Base-by-base conservation (phyloP, 305 asterid genomes). In the Fraxinus platypoda region DNA sequence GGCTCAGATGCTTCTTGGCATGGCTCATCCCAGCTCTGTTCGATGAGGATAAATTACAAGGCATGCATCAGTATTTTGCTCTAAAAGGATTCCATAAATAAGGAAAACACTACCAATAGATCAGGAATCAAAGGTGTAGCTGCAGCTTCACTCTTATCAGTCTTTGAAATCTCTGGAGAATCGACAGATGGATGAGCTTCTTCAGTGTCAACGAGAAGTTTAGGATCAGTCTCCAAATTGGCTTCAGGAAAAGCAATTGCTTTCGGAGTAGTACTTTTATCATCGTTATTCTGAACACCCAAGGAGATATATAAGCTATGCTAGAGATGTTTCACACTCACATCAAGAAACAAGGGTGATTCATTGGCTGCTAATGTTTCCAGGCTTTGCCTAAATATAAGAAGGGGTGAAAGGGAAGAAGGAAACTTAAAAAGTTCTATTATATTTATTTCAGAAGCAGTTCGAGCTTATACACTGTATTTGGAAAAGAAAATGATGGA, bases 1-100 rank as follows among this genome's bases (percentile, higher is more conserved):
- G 74, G 54, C 84, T 62, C 82, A n/a, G 91, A 30, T 21, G 83
- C 80, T 92, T 88, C 92, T 84, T 83, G 90, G 81, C 66, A 81
- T 37, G 88, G 88, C 35, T 90, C 97, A 35, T 91, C 94, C 85
- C 91, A 86, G 85, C 91, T 88, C 98, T 94, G 88, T 11, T 7
- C 46, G 37, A n/a, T 21, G 28, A 17, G 54, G 54, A 57, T 15
- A 35, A 71, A 75, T 62, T 73, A 82, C 41, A 5, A 57, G 62
- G 81, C 31, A 80, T 43, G 38, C 28, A 25, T 71, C 21, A n/a
- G 15, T 54, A 80, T 66, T 77, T 68, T 25, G 43, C 74, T 74
- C 59, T 8, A 37, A 19, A 68, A 2, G 49, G 38, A 68, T 31
- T 62, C 15, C 72, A 66, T n/a, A 46, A n/a, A 73, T 80, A 66